phyloP scores from a whole-genome alignment of 2,329 filamentous ascomycete genomes.

The Thielaviopsis musarum region DNA sequence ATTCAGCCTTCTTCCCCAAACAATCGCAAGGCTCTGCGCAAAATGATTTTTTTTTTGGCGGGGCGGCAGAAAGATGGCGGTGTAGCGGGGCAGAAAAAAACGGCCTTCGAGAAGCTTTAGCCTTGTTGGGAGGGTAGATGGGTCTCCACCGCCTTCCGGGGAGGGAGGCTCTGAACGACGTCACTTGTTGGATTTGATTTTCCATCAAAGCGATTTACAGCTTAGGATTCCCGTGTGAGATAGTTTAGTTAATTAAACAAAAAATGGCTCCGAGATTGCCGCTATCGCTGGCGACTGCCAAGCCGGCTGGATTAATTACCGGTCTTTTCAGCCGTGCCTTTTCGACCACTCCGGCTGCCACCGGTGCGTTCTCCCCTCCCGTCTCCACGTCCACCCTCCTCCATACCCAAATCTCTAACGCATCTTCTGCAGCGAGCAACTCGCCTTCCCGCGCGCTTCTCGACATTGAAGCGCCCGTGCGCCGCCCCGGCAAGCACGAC shows the following conservation, averaged over 20 bases:
- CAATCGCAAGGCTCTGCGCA: conserved; percentile 1
- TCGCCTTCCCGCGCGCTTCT: conserved; percentile 14
- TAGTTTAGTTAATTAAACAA: not conserved
- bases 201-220: not conserved
- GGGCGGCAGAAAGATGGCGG: conserved; percentile 7
- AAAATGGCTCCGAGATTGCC: conserved; percentile 6
- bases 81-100: conserved; percentile 6
- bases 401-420: not conserved
- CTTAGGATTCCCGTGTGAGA: too few relatives aligned
- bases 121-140: not conserved
- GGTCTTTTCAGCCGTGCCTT: conserved; percentile 8
- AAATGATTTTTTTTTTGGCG: conserved; percentile 10
- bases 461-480: conserved; percentile 11
- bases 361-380: not conserved
- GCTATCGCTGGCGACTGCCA: not conserved
- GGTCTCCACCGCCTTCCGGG: not conserved
- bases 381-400: not conserved
- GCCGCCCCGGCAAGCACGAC: conserved; percentile 11
- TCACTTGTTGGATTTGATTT: not conserved
- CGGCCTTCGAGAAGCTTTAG: not conserved
- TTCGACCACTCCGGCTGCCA: not conserved
- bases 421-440: conserved; percentile 1
- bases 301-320: conserved; percentile 2
- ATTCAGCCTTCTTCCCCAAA: not conserved
- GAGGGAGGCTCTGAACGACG: not conserved